A percentile compares a stretch with the other conserved stretches of the same genome.
phyloP scores from a whole-genome alignment of 208 protist genomes.

The Crithidia bombi region DNA sequence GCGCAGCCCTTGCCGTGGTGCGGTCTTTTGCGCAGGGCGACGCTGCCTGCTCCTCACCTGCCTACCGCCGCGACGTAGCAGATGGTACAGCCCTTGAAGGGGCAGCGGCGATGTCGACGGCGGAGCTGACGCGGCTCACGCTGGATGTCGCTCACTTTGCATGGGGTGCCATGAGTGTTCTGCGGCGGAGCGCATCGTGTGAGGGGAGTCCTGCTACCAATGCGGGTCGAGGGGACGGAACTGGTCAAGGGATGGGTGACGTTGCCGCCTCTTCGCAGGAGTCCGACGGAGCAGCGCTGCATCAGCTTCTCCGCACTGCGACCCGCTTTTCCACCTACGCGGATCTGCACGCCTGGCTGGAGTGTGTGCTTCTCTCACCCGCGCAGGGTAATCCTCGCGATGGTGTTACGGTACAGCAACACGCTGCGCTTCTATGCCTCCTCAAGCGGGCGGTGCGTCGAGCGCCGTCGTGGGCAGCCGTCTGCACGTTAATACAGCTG shows the following conservation, averaged over 20 bases:
- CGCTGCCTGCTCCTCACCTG: too few species aligned
- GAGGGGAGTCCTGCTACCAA: too few species aligned
- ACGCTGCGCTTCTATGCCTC: conserved; percentile 16
- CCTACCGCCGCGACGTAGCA: too few species aligned
- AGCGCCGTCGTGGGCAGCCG: conserved; percentile 23
- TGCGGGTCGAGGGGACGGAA: too few species aligned
- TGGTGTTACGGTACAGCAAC: conserved; percentile 8
- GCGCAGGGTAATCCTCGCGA: neutral
- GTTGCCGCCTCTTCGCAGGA: neutral
- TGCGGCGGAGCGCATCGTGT: too few species aligned
- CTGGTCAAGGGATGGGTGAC: neutral
- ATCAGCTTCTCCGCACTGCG: conserved; percentile 11
- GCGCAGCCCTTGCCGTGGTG: neutral
- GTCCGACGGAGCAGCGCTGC: conserved; percentile 6
- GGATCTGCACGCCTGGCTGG: conserved; percentile 12
- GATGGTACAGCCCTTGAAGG: too few species aligned
- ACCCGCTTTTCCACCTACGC: conserved; percentile 8
- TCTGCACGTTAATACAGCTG: conserved; percentile 3
- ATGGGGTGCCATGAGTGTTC: conserved; percentile 12
- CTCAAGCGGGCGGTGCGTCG: conserved; percentile 20
- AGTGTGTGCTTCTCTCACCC: neutral
- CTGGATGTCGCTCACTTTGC: conserved; percentile 20
- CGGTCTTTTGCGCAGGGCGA: neutral
- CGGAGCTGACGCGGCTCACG: conserved; percentile 5
- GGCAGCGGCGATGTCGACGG: neutral